Conservation (phyloP, 345 rosid genomes). For the Sisymbrium irio region DNA sequence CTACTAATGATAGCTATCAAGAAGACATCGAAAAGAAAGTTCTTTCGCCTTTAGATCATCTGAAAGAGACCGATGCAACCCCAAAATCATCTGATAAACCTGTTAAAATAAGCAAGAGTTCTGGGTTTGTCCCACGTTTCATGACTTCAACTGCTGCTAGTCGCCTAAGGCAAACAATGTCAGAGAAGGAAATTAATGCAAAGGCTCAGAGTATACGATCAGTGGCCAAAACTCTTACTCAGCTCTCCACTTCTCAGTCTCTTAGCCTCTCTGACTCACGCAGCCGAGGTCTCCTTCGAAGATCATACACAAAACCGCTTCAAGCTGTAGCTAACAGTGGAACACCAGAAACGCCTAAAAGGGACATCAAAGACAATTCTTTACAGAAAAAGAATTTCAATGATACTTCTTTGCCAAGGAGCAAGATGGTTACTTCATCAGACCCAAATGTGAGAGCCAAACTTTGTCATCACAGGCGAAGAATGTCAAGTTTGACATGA, state of each 20-base stretch:
- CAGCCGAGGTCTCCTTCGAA: slow-evolving; percentile 41
- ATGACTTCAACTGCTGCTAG: slow-evolving; percentile 90
- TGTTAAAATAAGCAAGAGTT: slow-evolving; percentile 28
- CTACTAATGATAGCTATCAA: slow-evolving; percentile 34
- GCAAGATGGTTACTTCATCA: slow-evolving; percentile 63
- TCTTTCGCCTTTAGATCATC: slow-evolving; percentile 29
- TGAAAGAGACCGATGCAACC: slow-evolving; percentile 33
- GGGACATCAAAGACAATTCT: slow-evolving; percentile 16
- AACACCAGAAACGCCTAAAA: slow-evolving; percentile 43
- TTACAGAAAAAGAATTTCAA: slow-evolving; percentile 28
- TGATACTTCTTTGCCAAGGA: slow-evolving; percentile 39
- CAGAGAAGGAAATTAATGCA: slow-evolving; percentile 50
- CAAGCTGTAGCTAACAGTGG: slow-evolving; percentile 34
- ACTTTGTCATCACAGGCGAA: slow-evolving; percentile 56
- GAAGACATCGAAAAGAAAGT: slow-evolving; percentile 33
- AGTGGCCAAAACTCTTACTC: slow-evolving; percentile 45
- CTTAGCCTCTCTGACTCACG: slow-evolving; percentile 60
- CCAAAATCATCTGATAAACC: slow-evolving; percentile 37
- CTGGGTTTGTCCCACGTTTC: slow-evolving; percentile 57
- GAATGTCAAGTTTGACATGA: slow-evolving; percentile 74
- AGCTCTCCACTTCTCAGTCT: slow-evolving; percentile 57
- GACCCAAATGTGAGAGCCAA: slow-evolving; percentile 63
- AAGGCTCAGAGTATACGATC: slow-evolving; percentile 44
- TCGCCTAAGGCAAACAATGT: slow-evolving; percentile 62
- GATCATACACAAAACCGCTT: slow-evolving; percentile 48